phyloP scores from a whole-genome alignment of 225 moss, liverwort and hornwort species.

The Marchantia polymorpha region DNA sequence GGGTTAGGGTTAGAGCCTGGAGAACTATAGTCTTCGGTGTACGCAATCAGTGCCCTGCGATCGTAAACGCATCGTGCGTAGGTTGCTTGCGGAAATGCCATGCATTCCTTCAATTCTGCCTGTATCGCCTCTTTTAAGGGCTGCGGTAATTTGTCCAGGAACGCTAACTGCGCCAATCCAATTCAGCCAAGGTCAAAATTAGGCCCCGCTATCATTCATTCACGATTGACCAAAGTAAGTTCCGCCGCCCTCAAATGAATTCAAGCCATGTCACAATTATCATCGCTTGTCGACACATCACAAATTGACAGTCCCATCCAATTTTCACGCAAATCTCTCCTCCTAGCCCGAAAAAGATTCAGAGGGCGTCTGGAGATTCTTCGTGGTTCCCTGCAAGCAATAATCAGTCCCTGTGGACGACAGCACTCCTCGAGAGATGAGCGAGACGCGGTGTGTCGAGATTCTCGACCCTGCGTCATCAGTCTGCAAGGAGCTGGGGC shows the following conservation, averaged over 20 bases:
- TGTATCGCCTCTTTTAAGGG: slow-evolving; percentile 15
- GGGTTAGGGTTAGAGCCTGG: slow-evolving; percentile 23
- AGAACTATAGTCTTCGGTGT: slow-evolving; percentile 8
- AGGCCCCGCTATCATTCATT: too few species aligned
- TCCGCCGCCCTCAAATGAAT: too few species aligned
- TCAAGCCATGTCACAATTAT: too few species aligned
- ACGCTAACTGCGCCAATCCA: not conserved
- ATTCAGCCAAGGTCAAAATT: too few species aligned
- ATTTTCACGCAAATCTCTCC: not conserved
- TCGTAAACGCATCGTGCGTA: slow-evolving; percentile 16
- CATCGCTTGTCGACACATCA: too few species aligned
- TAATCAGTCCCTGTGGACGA: too few species aligned
- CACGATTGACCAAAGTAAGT: too few species aligned
- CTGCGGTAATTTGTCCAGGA: slow-evolving; percentile 11
- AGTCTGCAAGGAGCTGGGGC: too few species aligned
- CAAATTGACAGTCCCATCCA: too few species aligned
- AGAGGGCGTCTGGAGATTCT: not conserved
- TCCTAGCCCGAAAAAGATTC: not conserved
- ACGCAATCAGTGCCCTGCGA: slow-evolving; percentile 9
- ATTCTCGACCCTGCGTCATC: too few species aligned
- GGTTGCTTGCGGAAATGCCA: not conserved
- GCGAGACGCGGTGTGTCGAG: too few species aligned
- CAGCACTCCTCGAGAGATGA: too few species aligned
- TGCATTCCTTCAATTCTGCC: slow-evolving; percentile 15
- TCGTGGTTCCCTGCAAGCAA: not conserved